Percentiles rank a stretch among this genome's conserved stretches.
phyloP scores from a whole-genome alignment of 345 rosid genomes.

The Conringia planisiliqua region DNA sequence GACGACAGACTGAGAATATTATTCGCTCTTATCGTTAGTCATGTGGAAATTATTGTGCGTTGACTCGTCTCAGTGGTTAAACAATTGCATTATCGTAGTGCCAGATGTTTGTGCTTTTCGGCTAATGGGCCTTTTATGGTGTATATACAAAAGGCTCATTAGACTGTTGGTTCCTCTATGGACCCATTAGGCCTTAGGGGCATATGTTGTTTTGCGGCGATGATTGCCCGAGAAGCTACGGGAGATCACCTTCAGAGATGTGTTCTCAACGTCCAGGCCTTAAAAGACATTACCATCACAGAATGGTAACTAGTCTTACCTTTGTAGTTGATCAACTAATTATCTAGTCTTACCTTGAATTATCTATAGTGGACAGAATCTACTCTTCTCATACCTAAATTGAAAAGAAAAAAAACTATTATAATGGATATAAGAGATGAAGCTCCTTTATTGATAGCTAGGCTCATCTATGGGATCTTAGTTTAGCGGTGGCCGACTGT shows the following conservation, averaged over 20 bases:
- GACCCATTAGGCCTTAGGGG: not conserved
- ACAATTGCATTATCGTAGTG: not conserved
- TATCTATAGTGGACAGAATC: not conserved
- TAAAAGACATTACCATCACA: not conserved
- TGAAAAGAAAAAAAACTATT: not conserved
- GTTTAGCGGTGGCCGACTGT: slow-evolving; percentile 14
- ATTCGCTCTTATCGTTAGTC: slow-evolving; percentile 3
- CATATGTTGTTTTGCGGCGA: not conserved
- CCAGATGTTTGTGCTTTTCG: not conserved
- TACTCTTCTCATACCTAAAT: not conserved
- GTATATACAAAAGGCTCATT: not conserved
- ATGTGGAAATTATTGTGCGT: not conserved
- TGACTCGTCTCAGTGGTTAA: not conserved
- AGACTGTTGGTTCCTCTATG: not conserved
- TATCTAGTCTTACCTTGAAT: not conserved
- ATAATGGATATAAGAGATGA: not conserved
- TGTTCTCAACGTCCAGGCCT: not conserved
- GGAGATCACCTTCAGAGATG: not conserved
- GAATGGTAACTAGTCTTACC: not conserved
- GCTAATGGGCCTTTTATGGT: not conserved
- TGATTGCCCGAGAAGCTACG: not conserved
- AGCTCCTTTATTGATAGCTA: not conserved
- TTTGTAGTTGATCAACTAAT: not conserved
- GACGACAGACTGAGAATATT: not conserved
- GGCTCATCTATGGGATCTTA: not conserved